Conservation (phyloP, 129 eudicot genomes). For the Ambrosia artemisiifolia region DNA sequence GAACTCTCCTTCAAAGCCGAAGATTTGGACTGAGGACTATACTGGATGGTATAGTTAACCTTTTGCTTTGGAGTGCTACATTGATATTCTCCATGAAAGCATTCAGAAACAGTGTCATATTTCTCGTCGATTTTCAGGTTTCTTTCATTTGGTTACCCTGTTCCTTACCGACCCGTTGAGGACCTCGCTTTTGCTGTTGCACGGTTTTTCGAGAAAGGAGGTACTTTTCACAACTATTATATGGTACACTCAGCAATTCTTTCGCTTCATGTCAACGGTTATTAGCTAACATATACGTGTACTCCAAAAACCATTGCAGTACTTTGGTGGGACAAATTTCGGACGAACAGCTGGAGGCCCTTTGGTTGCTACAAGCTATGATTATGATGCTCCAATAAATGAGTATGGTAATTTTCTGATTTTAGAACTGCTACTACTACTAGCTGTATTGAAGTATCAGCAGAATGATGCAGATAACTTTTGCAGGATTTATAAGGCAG, state of each 20-base stretch:
- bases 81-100: constrained; percentile 3
- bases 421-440: not conserved
- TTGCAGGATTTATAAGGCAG: constrained; percentile 61
- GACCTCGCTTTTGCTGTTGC: constrained; percentile 85
- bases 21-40: constrained; percentile 85
- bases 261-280: not conserved
- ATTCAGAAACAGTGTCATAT: not conserved
- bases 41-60: constrained; percentile 57
- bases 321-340: constrained; percentile 87
- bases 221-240: constrained; percentile 81
- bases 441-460: not conserved
- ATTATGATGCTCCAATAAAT: constrained; percentile 82
- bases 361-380: constrained; percentile 78
- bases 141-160: constrained; percentile 74
- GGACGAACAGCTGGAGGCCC: constrained; percentile 94
- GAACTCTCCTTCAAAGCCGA: constrained; percentile 68
- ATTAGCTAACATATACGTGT: not conserved
- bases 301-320: constrained; percentile 32
- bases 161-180: constrained; percentile 77
- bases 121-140: constrained; percentile 47
- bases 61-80: constrained; percentile 4
- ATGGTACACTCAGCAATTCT: constrained; percentile 43
- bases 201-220: constrained; percentile 65
- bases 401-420: constrained; percentile 60
- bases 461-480: not conserved